Evolutionary conservation across 2,329 filamentous ascomycete genomes (phyloP).

Genomic region (Balansia obtecta): DNA sequence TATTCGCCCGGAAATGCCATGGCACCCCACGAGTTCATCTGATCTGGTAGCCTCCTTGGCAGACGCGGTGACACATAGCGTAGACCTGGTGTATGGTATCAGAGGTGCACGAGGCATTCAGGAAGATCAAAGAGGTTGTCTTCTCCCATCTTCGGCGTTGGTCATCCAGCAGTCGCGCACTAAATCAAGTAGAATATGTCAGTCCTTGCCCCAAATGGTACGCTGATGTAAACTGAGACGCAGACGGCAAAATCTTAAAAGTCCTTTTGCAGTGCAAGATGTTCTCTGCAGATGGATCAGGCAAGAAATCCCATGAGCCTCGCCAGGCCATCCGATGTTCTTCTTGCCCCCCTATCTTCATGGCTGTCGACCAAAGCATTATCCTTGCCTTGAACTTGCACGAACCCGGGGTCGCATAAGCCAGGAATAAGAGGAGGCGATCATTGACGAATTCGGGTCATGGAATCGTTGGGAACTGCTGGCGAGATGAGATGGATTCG

Average conservation of each 20-base stretch:
- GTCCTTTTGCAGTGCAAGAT: conserved; percentile 39
- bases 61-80: conserved; percentile 33
- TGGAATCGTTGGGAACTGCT: background rate
- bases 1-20: no score
- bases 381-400: no score
- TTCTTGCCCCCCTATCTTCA: no score
- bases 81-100: conserved; percentile 35
- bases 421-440: background rate
- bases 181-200: conserved; percentile 11
- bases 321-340: no score
- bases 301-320: no score
- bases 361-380: no score
- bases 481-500: background rate
- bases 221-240: background rate
- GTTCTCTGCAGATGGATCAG: background rate
- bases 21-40: conserved; percentile 27
- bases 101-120: conserved; percentile 37
- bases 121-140: conserved; percentile 27
- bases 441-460: background rate
- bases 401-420: background rate
- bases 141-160: conserved; percentile 31
- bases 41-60: conserved; percentile 30
- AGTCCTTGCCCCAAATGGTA: no score
- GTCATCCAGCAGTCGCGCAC: conserved; percentile 41
- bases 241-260: conserved; percentile 22